Evolutionary conservation across 768 basidiomycete genomes (phyloP), one percentile per base, ranked within the genome.

Genomic region (Calocybe indica): DNA sequence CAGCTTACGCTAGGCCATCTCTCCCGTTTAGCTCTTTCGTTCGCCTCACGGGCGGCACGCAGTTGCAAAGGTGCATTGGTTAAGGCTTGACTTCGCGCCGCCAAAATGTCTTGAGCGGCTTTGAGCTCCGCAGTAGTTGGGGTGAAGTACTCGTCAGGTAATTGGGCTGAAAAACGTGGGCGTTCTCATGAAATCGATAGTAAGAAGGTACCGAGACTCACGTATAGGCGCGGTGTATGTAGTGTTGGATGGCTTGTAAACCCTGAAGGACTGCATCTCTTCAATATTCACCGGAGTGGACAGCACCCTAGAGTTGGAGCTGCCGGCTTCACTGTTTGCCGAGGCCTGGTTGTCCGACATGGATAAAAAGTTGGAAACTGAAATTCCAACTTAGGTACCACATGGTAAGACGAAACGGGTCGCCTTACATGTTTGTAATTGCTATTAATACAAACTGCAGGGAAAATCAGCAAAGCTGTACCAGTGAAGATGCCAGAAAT

Each of bases 141-240:
- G 5, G 72, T 76, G 58, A 90, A 90, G 61, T 84, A 88, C 2
- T 79, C 76, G 54, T 91, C 88, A 2, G 88, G 79, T 9, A 89
- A 63, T 12, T 76, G 70, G 45, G 66, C 73, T 77, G 62, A 30
- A 44, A 28, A 22, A 1, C 22, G 4, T 22, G 22, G 22, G 22
- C 22, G 22, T 22, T 22, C 4, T 4, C 2, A 22, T 22, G 4
- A 22, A 22, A 4, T 22, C 22, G 22, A 22, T 22, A 22, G 22
- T 22, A 22, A 22, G 22, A 22, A 22, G 22, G 22, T 22, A 22
- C 1, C 22, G 32, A 7, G 40, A 69, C 73, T 60, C 61, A 76
- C 73, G 54, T 7, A 58, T 55, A 45, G 59, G 45, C 7, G 58
- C 51, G 22, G 52, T 45, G 7, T 64, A 54, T n/a, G 67, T 58